Evolutionary conservation across 257 asterid species (phyloP).

Genomic region (Verbena officinalis): DNA sequence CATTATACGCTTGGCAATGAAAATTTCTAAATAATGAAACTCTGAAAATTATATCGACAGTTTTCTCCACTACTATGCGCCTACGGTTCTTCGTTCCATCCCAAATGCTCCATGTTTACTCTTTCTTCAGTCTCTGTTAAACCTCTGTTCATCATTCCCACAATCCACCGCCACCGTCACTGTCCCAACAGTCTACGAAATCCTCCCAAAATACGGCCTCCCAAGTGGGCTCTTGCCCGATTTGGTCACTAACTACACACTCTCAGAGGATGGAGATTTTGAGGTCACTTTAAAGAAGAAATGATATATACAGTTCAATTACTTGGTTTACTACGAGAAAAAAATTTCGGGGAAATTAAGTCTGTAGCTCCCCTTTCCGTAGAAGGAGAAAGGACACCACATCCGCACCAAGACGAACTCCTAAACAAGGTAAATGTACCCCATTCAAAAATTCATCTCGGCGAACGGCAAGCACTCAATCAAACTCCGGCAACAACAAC

Average conservation of each 20-base stretch:
- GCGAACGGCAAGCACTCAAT: no score
- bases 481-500: no score
- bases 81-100: no score
- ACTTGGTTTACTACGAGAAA: constrained; percentile 74
- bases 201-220: constrained; percentile 66
- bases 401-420: no score
- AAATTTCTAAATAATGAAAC: no score
- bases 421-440: no score
- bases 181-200: constrained; percentile 64
- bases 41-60: no score
- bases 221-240: constrained; percentile 90
- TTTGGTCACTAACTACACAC: constrained; percentile 66
- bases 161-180: neutral
- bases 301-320: constrained; percentile 80
- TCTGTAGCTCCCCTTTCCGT: no score
- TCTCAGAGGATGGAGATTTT: constrained; percentile 73
- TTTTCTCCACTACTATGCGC: no score
- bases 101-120: constrained; percentile 10
- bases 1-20: no score
- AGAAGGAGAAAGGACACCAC: no score
- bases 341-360: constrained; percentile 72
- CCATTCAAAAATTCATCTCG: no score
- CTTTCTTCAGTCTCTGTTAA: constrained; percentile 30
- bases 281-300: constrained; percentile 59
- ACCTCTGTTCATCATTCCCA: constrained; percentile 25